Percentiles rank a stretch among this genome's conserved stretches.
Conservation (phyloP, 1,284 basidiomycete species). For the Ganoderma lucidum region DNA sequence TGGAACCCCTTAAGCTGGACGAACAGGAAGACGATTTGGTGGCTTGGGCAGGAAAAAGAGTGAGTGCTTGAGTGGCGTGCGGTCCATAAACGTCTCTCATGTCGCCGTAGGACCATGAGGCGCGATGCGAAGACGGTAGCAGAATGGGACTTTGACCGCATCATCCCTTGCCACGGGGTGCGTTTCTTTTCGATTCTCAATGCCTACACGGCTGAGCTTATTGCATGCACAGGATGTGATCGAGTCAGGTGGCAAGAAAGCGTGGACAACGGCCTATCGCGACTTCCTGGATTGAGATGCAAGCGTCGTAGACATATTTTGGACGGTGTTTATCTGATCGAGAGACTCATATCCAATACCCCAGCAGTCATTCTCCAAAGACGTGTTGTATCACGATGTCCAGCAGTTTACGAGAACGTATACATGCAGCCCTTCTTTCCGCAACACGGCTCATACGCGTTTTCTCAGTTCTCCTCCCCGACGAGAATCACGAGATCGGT, state of each 20-base stretch:
- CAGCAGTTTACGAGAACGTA: too few species aligned
- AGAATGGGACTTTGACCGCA: constrained; percentile 86
- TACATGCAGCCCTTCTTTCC: too few species aligned
- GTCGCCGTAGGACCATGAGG: constrained; percentile 67
- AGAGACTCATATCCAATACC: too few species aligned
- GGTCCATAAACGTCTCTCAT: neutral
- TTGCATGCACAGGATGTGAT: constrained; percentile 69
- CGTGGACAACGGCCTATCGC: constrained; percentile 62
- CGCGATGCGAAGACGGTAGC: constrained; percentile 76
- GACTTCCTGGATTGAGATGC: neutral
- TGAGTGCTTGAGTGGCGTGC: constrained; percentile 38
- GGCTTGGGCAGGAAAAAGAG: constrained; percentile 67
- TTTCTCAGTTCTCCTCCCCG: neutral
- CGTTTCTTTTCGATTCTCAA: constrained; percentile 35
- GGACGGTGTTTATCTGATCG: too few species aligned
- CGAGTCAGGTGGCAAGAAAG: constrained; percentile 75
- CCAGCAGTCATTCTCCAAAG: too few species aligned
- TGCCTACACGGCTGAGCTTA: constrained; percentile 9
- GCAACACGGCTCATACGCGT: too few species aligned
- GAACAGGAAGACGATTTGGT: constrained; percentile 63
- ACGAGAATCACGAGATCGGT: neutral
- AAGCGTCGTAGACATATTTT: neutral
- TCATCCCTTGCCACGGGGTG: constrained; percentile 94
- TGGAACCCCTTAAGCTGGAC: constrained; percentile 67
- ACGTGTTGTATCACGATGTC: too few species aligned